Evolutionary conservation across 306 rosid species (phyloP).

Genomic region (Acacia confusa): DNA sequence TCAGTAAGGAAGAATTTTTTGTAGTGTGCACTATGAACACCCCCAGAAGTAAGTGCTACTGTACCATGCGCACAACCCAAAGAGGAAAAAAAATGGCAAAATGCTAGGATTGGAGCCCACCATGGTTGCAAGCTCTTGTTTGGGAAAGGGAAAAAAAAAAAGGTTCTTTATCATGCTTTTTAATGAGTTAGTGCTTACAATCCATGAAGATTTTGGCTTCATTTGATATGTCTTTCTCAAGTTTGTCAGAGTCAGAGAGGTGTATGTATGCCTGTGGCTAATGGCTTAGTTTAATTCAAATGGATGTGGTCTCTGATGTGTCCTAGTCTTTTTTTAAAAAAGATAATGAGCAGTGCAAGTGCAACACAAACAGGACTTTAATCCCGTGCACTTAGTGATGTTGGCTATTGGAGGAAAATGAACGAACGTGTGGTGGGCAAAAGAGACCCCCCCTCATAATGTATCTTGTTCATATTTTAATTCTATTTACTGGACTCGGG

Average conservation of each 20-base stretch:
- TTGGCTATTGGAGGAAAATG: slow-evolving; percentile 40
- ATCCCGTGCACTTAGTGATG: slow-evolving; percentile 46
- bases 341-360: slow-evolving; percentile 34
- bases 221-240: slow-evolving; percentile 31
- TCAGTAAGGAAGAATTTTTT: slow-evolving; percentile 13
- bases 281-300: slow-evolving; percentile 18
- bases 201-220: slow-evolving; percentile 29
- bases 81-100: slow-evolving; percentile 18
- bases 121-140: slow-evolving; percentile 23
- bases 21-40: slow-evolving; percentile 35
- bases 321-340: slow-evolving; percentile 33
- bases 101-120: slow-evolving; percentile 57
- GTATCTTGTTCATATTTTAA: slow-evolving; percentile 11
- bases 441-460: slow-evolving; percentile 14
- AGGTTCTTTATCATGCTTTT: slow-evolving; percentile 29
- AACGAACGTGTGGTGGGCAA: slow-evolving; percentile 30
- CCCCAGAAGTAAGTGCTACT: slow-evolving; percentile 56
- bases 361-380: slow-evolving; percentile 46
- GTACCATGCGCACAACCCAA: slow-evolving; percentile 69
- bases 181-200: slow-evolving; percentile 34
- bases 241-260: slow-evolving; percentile 23
- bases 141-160: slow-evolving; percentile 18
- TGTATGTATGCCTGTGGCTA: slow-evolving; percentile 12
- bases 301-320: slow-evolving; percentile 37
- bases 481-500: slow-evolving; percentile 30